Conservation (phyloP, 1,284 basidiomycete genomes). For the Ceratobasidium sp. region DNA sequence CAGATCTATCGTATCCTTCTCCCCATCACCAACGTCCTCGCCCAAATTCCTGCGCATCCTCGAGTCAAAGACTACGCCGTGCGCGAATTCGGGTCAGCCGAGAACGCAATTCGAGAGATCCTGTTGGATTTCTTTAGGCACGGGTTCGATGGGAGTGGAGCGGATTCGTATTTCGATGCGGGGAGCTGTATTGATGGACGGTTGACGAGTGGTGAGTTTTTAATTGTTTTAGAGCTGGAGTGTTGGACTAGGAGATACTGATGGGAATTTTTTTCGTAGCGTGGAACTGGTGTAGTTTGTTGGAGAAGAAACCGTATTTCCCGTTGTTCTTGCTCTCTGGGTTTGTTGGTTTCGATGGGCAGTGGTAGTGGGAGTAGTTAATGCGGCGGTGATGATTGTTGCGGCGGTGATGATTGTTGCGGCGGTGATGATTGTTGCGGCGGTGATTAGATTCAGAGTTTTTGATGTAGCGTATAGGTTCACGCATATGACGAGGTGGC, state of each 20-base stretch:
- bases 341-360: slow-evolving; percentile 85
- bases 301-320: slow-evolving; percentile 88
- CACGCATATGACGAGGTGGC: too few relatives aligned
- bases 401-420: too few relatives aligned
- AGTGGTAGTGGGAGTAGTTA: too few relatives aligned
- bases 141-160: slow-evolving; percentile 54
- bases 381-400: too few relatives aligned
- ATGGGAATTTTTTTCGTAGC: slow-evolving; percentile 59
- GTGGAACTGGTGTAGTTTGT: slow-evolving; percentile 85
- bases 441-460: too few relatives aligned
- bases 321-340: slow-evolving; percentile 80
- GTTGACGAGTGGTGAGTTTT: slow-evolving; percentile 46
- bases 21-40: slow-evolving; percentile 82
- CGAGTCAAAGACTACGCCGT: slow-evolving; percentile 77
- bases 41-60: slow-evolving; percentile 73
- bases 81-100: slow-evolving; percentile 79
- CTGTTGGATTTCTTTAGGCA: slow-evolving; percentile 85
- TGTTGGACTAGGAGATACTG: too few relatives aligned
- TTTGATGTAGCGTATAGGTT: too few relatives aligned
- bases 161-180: slow-evolving; percentile 65
- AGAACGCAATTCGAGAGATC: slow-evolving; percentile 75
- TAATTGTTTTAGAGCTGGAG: slow-evolving; percentile 53
- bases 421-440: too few relatives aligned
- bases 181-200: slow-evolving; percentile 68
- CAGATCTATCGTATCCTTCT: slow-evolving; percentile 89